A percentile compares a stretch with the other conserved stretches of the same genome.
phyloP scores from a whole-genome alignment of 2,329 filamentous ascomycete species.

The Fusarium nurragi region DNA sequence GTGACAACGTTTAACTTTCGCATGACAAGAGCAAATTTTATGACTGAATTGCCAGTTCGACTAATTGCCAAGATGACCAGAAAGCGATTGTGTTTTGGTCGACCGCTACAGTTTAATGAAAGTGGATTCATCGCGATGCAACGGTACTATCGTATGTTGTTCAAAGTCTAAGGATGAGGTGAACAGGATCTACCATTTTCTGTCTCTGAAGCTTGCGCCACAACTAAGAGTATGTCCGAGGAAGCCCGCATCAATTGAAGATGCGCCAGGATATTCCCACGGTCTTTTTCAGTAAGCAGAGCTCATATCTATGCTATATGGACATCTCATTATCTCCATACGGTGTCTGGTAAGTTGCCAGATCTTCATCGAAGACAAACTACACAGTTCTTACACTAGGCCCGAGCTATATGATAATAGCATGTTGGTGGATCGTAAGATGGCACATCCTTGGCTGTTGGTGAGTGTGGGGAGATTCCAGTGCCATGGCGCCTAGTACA shows the following conservation, averaged over 20 bases:
- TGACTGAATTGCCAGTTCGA: neutral
- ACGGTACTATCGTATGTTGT: neutral
- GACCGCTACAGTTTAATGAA: neutral
- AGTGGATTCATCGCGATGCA: neutral
- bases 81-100: neutral
- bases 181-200: neutral
- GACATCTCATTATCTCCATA: neutral
- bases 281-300: neutral
- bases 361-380: neutral
- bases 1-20: neutral
- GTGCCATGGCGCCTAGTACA: neutral
- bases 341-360: neutral
- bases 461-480: neutral
- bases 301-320: neutral
- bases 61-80: too few relatives aligned
- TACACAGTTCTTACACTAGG: neutral
- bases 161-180: neutral
- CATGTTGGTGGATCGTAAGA: neutral
- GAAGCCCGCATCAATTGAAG: neutral
- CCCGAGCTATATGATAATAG: neutral
- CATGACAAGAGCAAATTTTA: neutral
- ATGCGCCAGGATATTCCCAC: neutral
- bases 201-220: neutral
- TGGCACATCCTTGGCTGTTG: neutral
- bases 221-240: neutral